Conservation (phyloP, 306 rosid genomes). For the Acacia melanoxylon region DNA sequence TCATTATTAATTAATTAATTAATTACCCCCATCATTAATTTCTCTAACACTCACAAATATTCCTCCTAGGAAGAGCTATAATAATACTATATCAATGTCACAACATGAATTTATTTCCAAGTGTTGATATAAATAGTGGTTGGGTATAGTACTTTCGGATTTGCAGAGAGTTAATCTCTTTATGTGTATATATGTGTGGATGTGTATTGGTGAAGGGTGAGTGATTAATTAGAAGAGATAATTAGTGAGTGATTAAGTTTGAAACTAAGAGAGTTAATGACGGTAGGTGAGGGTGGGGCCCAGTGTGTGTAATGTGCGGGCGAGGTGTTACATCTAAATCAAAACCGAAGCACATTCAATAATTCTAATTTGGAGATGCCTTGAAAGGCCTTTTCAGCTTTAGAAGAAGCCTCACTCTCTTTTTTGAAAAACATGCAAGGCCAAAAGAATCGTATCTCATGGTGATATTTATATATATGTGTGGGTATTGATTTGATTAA, state of each 20-base stretch:
- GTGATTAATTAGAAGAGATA: not conserved
- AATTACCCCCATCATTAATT: not conserved
- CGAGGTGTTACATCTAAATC: conserved; percentile 44
- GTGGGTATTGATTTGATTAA: conserved; percentile 31
- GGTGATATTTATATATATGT: not conserved
- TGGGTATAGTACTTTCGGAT: not conserved
- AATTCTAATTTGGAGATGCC: conserved; percentile 24
- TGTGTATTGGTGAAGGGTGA: not conserved
- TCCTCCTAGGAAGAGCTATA: not conserved
- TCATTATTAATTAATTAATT: not conserved
- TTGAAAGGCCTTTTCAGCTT: conserved; percentile 25
- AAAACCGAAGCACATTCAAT: conserved; percentile 26
- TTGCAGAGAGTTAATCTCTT: not conserved
- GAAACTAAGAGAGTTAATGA: conserved; percentile 22
- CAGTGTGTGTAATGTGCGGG: conserved; percentile 15
- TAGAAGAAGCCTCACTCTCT: conserved; percentile 23
- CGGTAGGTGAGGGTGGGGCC: conserved; percentile 51
- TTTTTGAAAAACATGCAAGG: conserved; percentile 39
- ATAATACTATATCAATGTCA: not conserved
- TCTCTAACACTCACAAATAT: not conserved
- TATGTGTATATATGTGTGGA: not conserved
- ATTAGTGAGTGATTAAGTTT: not conserved
- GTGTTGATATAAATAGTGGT: not conserved
- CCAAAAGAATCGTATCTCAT: conserved; percentile 37
- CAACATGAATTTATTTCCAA: not conserved